Evolutionary conservation across 2,329 filamentous ascomycete genomes (phyloP), one percentile per base, ranked within the genome.

Genomic region (Aspergillus arachidicola): DNA sequence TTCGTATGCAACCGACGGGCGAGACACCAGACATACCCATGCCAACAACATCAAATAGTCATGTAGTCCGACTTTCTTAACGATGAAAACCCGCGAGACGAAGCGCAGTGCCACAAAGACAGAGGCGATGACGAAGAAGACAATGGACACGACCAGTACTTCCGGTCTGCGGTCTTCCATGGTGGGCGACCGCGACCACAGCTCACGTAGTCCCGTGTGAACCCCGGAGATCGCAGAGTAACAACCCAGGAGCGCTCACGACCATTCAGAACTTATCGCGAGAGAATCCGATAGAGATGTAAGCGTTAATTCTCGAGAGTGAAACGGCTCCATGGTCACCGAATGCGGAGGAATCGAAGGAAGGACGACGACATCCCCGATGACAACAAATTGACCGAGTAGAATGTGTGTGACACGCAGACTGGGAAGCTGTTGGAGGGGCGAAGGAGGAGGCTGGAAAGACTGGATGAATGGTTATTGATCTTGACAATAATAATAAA

Each of bases 21-120:
- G 50, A 59, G 21, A 38, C 32, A 21, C 19, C 19, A 60, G 23
- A 69, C 74, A 64, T 73, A 88, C 77, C 94, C 93, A 97, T 60
- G 93, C 92, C 46, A 91, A 68, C 12, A 93, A 77, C 77, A 97
- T 95, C 70, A 91, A 86, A 77, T 89, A 91, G 82, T 97, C 94
- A 78, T 96, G 93, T 81, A 86, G 86, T 60, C 85, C 88, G 58
- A 93, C 79, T 60, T 85, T 88, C 69, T 86, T 87, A 61, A 97
- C 89, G 57, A 97, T 89, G 54, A 85, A 87, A 57, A 86, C 83
- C 32, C 93, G 86, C 64, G 91, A 93, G 48, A 92, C 79, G 68
- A 96, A 82, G 60, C 94, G 88, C 41, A 91, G 85, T 48, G 83
- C 83, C 69, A 97, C 91, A 74, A 96, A 94, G 60, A 91, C 72